Base-by-base conservation (phyloP, 495 filamentous ascomycete species). In the Baudoinia panamericana region DNA sequence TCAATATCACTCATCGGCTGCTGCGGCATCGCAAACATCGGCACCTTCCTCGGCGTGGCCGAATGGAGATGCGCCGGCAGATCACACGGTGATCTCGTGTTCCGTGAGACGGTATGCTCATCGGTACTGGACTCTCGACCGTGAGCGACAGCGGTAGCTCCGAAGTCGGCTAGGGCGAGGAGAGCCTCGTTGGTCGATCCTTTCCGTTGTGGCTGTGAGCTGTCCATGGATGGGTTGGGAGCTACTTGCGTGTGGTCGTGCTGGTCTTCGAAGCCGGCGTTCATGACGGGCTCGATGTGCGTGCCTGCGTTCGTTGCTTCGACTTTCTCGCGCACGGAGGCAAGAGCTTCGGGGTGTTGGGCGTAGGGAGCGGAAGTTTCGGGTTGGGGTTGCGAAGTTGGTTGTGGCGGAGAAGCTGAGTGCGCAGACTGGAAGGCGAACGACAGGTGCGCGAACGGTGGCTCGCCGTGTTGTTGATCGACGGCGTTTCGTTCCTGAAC, bases 11-110 rank as follows among this genome's bases (percentile, higher is more conserved):
- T 40, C 7, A 54, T 21, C 10, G 54, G 54, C 26, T 37, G 28
- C 20, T 35, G 16, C 15, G 51, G 51, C 21, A 50, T 31, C 5
- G 25, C 23, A 30, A 56, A 54, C 54, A 56, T 56, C 10, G 51
- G 51, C 27, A 54, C 13, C 30, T 49, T 48, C 30, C 30, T 36
- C 17, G 42, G 26, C n/a, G 9, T 36, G 7, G 20, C 18, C n/a
- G n/a, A n/a, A 11, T 28, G 13, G 17, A 41, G 12, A 37, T 45
- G 41, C 24, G 36, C 32, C 2, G 34, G 36, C 23, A 45, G 19
- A 5, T 36, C 47, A 26, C 47, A 35, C 22, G 30, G 22, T 17
- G 29, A 25, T 5, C 12, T 25, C 15, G 39, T 12, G 7, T 12
- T 27, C 22, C 25, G 20, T 21, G 16, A 10, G 8, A 18, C 36